Evolutionary conservation across 176 grass and related monocot species (phyloP), one percentile per base, ranked within the genome.

Genomic region (Areca catechu): DNA sequence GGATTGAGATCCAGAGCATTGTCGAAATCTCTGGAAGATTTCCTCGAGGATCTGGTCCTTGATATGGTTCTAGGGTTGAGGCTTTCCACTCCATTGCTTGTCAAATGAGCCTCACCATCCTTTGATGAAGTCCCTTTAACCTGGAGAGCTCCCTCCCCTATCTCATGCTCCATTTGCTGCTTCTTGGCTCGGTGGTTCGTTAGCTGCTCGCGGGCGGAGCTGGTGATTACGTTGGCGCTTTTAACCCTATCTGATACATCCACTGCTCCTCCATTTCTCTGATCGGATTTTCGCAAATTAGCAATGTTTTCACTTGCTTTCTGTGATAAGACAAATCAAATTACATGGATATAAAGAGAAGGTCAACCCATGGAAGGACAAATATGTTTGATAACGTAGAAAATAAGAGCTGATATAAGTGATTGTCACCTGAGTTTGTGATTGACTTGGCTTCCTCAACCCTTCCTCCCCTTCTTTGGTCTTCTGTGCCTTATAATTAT

Each of bases 401-500:
- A 30, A 5, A 7, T 30, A 30, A 30, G 28, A 30, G 28, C 4
- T 14, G n/a, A n/a, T n/a, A n/a, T n/a, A 51, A 50, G 47, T 57
- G 22, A 30, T 61, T 54, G 57, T 34, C 1, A 80, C 78, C 71
- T 82, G 51, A 43, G 71, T 16, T 51, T 65, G 65, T 22, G 54
- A 10, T 66, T 76, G 59, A 58, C 27, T 76, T 19, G n/a, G 48
- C 24, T 71, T 71, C 54, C 21, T 19, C 10, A 49, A 24, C 24
- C 24, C 69, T 16, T 61, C 57, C 5, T 53, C 48, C 17, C 34
- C 19, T 24, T 25, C 30, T 50, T 37, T 49, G 16, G 16, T 43
- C 86, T 95, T 96, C 25, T 84, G 86, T 18, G 60, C 29, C 49
- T 78, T 89, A 69, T 24, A 61, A 15, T 47, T 73, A 4, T 19